Evolutionary conservation across 768 basidiomycete species (phyloP), one percentile per base, ranked within the genome.

Genomic region (Russula abietina): DNA sequence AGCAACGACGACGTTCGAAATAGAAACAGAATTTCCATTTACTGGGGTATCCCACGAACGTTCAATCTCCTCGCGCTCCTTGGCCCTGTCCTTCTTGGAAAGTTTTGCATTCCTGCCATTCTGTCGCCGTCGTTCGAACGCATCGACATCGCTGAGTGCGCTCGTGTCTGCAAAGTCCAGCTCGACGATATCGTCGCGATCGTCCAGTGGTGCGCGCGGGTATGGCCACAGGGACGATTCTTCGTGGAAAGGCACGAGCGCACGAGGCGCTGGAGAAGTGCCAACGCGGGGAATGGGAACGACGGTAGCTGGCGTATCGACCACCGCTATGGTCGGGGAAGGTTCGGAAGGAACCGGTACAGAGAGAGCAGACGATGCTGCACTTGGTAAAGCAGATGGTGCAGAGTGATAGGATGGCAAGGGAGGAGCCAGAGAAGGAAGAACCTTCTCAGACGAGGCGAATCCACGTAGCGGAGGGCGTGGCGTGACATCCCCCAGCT

Each of bases 211-310:
- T 4, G 74, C 74, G 43, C 79, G 82, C 0, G 83, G 80, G 68
- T 87, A 87, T 4, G 88, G 86, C 88, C 87, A 89, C 17, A 89
- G 75, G 38, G 87, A 84, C 9, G 86, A 83, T 63, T 84, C 83
- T 0, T 83, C 74, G 55, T 78, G 80, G 69, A 89, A 89, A 0
- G 87, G 85, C 0, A 86, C 78, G 16, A 86, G 78, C 6, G 53
- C 22, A 4, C 73, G 73, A 0, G 62, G 66, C 6, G 61, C 60
- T 19, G 59, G 67, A 30, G 41, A 59, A 22, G 46, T 1, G 19
- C 57, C 57, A 22, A 48, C 9, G 46, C 52, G 24, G 11, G 58
- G 53, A 19, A 8, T 52, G 43, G 45, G 49, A 17, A n/a, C 50
- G n/a, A 32, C 51, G 16, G 57, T 26, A 39, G 14, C 33, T 8